Conservation (phyloP, 176 grass and related monocot genomes). For the Olyra latifolia region DNA sequence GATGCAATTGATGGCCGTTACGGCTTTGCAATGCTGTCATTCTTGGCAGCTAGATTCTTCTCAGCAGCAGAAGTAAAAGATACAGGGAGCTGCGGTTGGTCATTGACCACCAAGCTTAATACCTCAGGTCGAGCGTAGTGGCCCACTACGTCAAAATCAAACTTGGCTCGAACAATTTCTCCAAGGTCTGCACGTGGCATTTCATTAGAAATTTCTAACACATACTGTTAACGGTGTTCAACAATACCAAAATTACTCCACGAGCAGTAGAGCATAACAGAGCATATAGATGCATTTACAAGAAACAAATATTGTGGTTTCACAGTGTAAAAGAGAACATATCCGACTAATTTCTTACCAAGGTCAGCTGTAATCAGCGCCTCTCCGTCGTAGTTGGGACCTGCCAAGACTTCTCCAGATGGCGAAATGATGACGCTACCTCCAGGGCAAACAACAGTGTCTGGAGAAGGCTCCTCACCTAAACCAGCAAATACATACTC, state of each 20-base stretch:
- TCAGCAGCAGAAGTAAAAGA: conserved; percentile 49
- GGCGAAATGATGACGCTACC: conserved; percentile 97
- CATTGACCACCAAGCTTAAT: conserved; percentile 75
- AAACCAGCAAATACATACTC: conserved; percentile 68
- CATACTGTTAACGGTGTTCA: background rate
- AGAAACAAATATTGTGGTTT: background rate
- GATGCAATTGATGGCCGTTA: background rate
- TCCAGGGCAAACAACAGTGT: conserved; percentile 78
- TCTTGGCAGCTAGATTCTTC: conserved; percentile 31
- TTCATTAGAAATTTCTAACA: background rate
- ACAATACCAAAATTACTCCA: background rate
- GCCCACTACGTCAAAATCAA: conserved; percentile 90
- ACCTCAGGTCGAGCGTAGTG: conserved; percentile 90
- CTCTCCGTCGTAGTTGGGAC: conserved; percentile 89
- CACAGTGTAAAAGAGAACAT: background rate
- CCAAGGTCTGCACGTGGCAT: conserved; percentile 58
- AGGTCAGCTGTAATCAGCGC: conserved; percentile 75
- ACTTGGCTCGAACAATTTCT: conserved; percentile 90
- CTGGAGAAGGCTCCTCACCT: conserved; percentile 72
- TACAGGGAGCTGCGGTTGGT: conserved; percentile 68
- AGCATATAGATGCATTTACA: background rate
- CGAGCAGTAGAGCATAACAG: background rate
- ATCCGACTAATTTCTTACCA: conserved; percentile 43
- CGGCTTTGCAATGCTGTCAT: background rate
- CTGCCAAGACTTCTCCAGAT: conserved; percentile 71